These are phyloP conservation scores for Colletotrichum magnum DNA, from an alignment of 2,329 filamentous ascomycete species.

Conservation along the genomic window DNA sequence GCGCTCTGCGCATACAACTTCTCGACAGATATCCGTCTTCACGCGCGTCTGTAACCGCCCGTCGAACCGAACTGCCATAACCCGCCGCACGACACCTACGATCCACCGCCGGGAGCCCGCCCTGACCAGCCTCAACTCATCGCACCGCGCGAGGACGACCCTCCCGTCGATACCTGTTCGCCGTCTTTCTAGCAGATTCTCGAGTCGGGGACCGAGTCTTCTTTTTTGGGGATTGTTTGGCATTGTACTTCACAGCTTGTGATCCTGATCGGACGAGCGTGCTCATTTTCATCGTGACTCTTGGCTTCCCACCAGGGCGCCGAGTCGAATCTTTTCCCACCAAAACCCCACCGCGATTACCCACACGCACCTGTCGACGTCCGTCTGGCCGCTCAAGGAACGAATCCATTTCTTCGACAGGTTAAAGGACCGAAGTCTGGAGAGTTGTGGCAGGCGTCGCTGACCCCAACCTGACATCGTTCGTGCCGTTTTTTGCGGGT, in stretches of 20 bases:
- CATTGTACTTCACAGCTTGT: too few species aligned
- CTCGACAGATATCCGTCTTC: background rate
- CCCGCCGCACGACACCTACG: background rate
- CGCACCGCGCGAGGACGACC: background rate
- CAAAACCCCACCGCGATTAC: slow-evolving; percentile 19
- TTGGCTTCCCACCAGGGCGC: background rate
- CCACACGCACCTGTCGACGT: background rate
- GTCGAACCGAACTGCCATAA: too few species aligned
- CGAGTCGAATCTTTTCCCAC: slow-evolving; percentile 14
- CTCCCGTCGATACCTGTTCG: background rate
- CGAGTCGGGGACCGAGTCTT: background rate
- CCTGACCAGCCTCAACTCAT: background rate
- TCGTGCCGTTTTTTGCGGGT: too few species aligned
- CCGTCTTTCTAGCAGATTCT: background rate
- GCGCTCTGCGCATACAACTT: too few species aligned
- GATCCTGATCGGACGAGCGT: background rate
- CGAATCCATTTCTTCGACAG: background rate
- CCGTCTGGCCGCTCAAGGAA: background rate
- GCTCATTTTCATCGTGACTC: background rate
- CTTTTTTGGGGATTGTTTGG: background rate
- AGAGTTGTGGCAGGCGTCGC: too few species aligned
- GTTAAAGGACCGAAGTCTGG: too few species aligned
- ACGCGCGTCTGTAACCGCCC: background rate
- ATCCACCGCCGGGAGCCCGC: slow-evolving; percentile 4
- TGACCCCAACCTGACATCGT: too few species aligned